Base-by-base conservation (phyloP, 1,139 yeast genomes). In the Suhomyces guaymorum region DNA sequence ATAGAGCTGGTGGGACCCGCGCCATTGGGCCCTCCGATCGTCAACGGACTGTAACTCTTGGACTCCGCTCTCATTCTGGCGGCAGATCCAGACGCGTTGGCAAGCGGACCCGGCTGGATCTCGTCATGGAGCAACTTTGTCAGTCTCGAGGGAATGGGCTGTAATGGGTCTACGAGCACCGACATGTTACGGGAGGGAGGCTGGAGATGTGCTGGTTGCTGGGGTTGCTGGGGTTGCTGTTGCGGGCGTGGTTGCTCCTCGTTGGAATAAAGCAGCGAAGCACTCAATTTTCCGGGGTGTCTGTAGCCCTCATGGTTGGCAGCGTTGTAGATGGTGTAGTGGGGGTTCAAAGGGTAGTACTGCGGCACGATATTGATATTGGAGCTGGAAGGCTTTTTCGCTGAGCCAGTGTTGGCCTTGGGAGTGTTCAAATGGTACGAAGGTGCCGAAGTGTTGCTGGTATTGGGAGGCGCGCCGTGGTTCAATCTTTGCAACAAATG, bases 301-400 rank as follows among this genome's bases (percentile, higher is more conserved):
- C 33, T 30, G 17, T 33, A 28, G 7, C 35, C 35, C 13, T 37
- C 41, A 16, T 28, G 29, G 11, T 36, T 36, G 4, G n/a, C n/a
- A n/a, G 45, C 49, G 31, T 48, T 48, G 41, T 57, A 59, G 22
- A 59, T 52, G 13, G 65, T 46, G 43, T 63, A 65, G 41, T 65
- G 63, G 1, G 69, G 70, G 38, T 65, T 63, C 25, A 65, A 45
- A 1, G 71, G 69, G 34, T 65, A 65, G 30, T 55, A 61, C 43
- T 65, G 70, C 3, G 69, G 67, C 5, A 60, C 59, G 19, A 48
- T 48, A 15, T 46, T 39, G 20, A 49, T 47, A 30, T 46, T 51
- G n/a, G 55, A 38, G 32, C 37, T 46, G 9, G 57, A 49, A 8
- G 57, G 35, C 48, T 45, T 24, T 53, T 44, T 26, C 48, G 49